phyloP scores from a whole-genome alignment of 2,329 filamentous ascomycete genomes.

The Scopulariopsis brevicaulis region DNA sequence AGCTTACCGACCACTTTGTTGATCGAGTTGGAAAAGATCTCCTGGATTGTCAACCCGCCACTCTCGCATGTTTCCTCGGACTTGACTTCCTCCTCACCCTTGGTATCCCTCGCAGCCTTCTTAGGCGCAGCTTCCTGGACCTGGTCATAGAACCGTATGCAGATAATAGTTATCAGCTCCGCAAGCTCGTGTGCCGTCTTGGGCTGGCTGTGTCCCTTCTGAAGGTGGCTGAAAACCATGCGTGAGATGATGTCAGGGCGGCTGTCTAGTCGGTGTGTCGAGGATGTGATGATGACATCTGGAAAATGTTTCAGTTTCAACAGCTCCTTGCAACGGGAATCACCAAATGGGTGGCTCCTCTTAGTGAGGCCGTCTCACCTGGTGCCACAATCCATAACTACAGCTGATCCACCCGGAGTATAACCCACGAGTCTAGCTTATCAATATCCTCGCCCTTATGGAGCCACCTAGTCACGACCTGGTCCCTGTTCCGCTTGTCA shows the following conservation, averaged over 20 bases:
- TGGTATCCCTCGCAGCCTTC: too few relatives aligned
- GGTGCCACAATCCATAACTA: conserved; percentile 10
- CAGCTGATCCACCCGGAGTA: conserved; percentile 10
- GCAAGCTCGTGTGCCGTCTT: not conserved
- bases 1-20: not conserved
- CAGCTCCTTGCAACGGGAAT: too few relatives aligned
- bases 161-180: conserved; percentile 3
- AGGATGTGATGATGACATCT: conserved; percentile 1
- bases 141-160: not conserved
- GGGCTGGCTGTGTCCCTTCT: not conserved
- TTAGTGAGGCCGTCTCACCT: conserved; percentile 3
- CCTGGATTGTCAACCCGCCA: conserved; percentile 1
- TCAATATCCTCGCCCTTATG: not conserved
- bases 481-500: conserved; percentile 5
- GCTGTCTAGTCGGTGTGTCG: not conserved
- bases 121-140: not conserved
- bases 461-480: conserved; percentile 7
- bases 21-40: conserved; percentile 4
- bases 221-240: not conserved
- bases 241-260: not conserved
- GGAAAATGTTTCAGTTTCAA: too few relatives aligned
- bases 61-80: not conserved
- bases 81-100: too few relatives aligned
- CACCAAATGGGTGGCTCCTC: too few relatives aligned
- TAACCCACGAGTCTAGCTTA: not conserved